A percentile compares a stretch with the other conserved stretches of the same genome.
Conservation (phyloP, 2,329 filamentous ascomycete genomes). For the Phoma sp. region DNA sequence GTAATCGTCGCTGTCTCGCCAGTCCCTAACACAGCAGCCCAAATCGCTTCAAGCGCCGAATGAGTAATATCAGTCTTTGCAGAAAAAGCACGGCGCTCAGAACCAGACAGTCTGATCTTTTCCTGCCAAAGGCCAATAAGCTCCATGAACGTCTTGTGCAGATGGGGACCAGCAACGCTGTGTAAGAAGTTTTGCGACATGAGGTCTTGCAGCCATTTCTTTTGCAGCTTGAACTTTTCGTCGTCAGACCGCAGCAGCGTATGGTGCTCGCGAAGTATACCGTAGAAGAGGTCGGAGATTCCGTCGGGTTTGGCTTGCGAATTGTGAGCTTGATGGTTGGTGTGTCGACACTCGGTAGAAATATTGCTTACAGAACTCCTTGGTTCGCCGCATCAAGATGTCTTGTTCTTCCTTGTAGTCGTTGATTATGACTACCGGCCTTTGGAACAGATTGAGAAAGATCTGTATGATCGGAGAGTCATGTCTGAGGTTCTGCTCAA, state of each 20-base stretch:
- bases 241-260: conserved; percentile 37
- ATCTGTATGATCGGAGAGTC: conserved; percentile 48
- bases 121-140: conserved; percentile 46
- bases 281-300: conserved; percentile 37
- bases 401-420: conserved; percentile 52
- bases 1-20: conserved; percentile 15
- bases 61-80: conserved; percentile 41
- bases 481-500: conserved; percentile 1
- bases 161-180: conserved; percentile 41
- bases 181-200: conserved; percentile 48
- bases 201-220: conserved; percentile 47
- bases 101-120: conserved; percentile 27
- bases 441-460: conserved; percentile 53
- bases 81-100: conserved; percentile 29
- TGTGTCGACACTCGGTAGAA: not conserved
- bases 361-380: conserved; percentile 54
- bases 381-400: conserved; percentile 51
- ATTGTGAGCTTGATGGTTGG: no score
- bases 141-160: conserved; percentile 39
- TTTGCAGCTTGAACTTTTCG: conserved; percentile 40
- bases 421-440: conserved; percentile 54
- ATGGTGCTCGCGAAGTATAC: conserved; percentile 44
- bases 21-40: conserved; percentile 19
- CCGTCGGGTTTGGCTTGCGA: no score
- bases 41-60: conserved; percentile 24